Evolutionary conservation across 495 filamentous ascomycete genomes (phyloP), one percentile per base, ranked within the genome.

Genomic region (Podospora appendiculata): DNA sequence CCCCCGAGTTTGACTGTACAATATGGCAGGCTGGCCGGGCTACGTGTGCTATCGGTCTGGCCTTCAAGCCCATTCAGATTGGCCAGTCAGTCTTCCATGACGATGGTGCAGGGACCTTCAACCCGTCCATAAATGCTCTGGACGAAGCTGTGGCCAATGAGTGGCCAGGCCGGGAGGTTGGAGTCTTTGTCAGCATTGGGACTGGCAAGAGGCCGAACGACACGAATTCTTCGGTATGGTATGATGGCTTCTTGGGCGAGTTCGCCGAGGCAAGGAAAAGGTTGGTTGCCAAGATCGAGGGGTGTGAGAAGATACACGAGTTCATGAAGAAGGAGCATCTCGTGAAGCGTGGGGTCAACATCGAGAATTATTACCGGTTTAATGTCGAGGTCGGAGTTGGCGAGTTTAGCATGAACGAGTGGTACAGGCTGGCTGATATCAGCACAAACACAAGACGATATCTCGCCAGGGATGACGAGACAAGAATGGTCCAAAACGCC

Each of bases 321-420:
- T 73, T 79, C 48, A 95, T 98, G 85, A 75, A 87, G 45, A 70
- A 70, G 36, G 87, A 91, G 18, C 79, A 87, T 48, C 76, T 97
- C 17, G 73, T 80, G 11, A 86, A 86, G 65, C 82, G 88, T 32
- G 81, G 86, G 17, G 88, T 96, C 47, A 87, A 83, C 56, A 79
- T 83, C 45, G 90, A 96, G 50, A 90, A 95, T 66, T 98, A 98
- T 76, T 95, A 90, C 68, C 87, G 93, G n/a, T 76, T 96, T 25
- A 98, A 98, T 55, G 93, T 96, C 19, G 92, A 97, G 61, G 87
- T 96, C 6, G 94, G 93, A 0, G 94, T 98, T 18, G 93, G 93
- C 41, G 94, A 98, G 62, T 96, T 96, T 64, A 92, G 88, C 45
- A 95, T 98, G 89, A 97, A 97, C 64, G 93, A 97, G 63, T 98